Evolutionary conservation across 805 yeast species (phyloP).

Genomic region (Yarrowia sp.): DNA sequence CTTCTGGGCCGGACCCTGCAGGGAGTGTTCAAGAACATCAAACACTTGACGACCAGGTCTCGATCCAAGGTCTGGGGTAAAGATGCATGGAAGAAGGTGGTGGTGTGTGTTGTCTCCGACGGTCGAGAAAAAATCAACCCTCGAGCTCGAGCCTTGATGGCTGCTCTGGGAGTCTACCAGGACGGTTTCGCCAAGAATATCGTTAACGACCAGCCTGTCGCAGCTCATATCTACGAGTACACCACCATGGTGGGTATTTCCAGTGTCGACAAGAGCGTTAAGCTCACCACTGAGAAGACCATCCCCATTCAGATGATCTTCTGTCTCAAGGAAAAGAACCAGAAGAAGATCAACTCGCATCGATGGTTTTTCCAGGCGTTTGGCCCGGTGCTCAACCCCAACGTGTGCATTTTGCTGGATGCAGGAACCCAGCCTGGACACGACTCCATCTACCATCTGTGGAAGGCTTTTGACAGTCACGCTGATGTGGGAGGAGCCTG

Average conservation of each 20-base stretch:
- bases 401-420: constrained; percentile 78
- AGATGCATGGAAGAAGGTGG: constrained; percentile 92
- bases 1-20: constrained; percentile 79
- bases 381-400: constrained; percentile 77
- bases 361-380: constrained; percentile 96
- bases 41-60: constrained; percentile 64
- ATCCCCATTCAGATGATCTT: constrained; percentile 86
- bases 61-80: constrained; percentile 83
- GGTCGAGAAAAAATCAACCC: constrained; percentile 84
- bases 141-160: constrained; percentile 72
- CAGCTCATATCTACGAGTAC: constrained; percentile 88
- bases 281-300: constrained; percentile 60
- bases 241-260: constrained; percentile 88
- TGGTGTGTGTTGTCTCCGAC: constrained; percentile 84
- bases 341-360: constrained; percentile 89
- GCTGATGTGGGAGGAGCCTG: constrained; percentile 94
- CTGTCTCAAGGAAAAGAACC: constrained; percentile 85
- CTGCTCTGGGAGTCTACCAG: constrained; percentile 87
- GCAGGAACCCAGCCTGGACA: constrained; percentile 92
- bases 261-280: constrained; percentile 57
- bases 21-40: constrained; percentile 86
- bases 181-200: constrained; percentile 93
- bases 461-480: constrained; percentile 77
- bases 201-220: constrained; percentile 77
- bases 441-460: constrained; percentile 79